Evolutionary conservation across 257 asterid species (phyloP).

Genomic region (Asclepias syriaca): DNA sequence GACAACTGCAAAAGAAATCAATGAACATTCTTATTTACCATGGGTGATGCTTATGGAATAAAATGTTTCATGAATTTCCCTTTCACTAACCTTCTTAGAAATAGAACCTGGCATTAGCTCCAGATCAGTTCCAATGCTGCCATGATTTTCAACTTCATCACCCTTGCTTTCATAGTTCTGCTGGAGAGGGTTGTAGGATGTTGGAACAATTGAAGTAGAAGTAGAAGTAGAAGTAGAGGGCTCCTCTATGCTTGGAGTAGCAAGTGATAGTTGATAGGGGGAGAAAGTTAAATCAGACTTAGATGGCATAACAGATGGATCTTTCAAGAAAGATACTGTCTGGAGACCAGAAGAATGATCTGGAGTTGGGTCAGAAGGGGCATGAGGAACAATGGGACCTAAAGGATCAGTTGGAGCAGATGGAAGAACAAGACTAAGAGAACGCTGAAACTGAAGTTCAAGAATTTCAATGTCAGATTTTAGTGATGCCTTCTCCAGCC

Average conservation of each 20-base stretch:
- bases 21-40: neutral
- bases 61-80: neutral
- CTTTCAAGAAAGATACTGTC: constrained; percentile 8
- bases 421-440: constrained; percentile 18
- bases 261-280: constrained; percentile 11
- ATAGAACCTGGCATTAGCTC: constrained; percentile 29
- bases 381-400: constrained; percentile 10
- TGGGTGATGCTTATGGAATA: neutral
- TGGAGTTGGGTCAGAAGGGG: constrained; percentile 11
- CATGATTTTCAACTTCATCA: neutral
- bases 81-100: constrained; percentile 13
- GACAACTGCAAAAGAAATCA: constrained; percentile 7
- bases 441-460: constrained; percentile 16
- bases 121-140: constrained; percentile 19
- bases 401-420: constrained; percentile 21
- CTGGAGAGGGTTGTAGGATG: constrained; percentile 13
- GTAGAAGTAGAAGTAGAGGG: constrained; percentile 1
- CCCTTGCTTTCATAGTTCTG: constrained; percentile 7
- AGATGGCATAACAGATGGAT: constrained; percentile 11
- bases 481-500: constrained; percentile 27
- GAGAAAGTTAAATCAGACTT: constrained; percentile 9
- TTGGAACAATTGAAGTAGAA: constrained; percentile 3
- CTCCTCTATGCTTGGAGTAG: neutral
- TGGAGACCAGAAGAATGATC: constrained; percentile 5
- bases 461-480: constrained; percentile 21